Percentiles rank a stretch among this genome's conserved stretches.
phyloP scores from a whole-genome alignment of 192 early-diverging fungal species.

The Borealophlyctis nickersoniae region DNA sequence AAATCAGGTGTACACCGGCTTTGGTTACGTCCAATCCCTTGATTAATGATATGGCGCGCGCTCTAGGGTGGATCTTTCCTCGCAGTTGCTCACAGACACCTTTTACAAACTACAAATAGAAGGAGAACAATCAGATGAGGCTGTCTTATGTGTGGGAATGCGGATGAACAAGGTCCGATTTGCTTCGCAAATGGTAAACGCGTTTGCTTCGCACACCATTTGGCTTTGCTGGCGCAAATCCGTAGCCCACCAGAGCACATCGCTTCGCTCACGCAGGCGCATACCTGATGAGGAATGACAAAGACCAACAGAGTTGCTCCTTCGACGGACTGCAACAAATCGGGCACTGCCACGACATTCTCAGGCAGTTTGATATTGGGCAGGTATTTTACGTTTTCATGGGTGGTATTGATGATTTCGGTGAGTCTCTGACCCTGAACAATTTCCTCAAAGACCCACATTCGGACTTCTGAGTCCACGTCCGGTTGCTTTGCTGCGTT shows the following conservation, averaged over 20 bases:
- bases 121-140: not conserved
- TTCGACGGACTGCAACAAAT: slow-evolving; percentile 71
- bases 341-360: slow-evolving; percentile 83
- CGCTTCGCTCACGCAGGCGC: not conserved
- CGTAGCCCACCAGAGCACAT: not conserved
- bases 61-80: slow-evolving; percentile 64
- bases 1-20: slow-evolving; percentile 72
- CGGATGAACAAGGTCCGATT: not conserved
- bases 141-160: not conserved
- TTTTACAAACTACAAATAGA: slow-evolving; percentile 65
- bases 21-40: slow-evolving; percentile 82
- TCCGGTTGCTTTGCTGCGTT: slow-evolving; percentile 59
- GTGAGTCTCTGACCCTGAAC: slow-evolving; percentile 81
- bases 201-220: too few species aligned
- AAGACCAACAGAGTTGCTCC: slow-evolving; percentile 91
- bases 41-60: slow-evolving; percentile 92
- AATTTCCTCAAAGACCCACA: slow-evolving; percentile 97
- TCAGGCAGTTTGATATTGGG: slow-evolving; percentile 80
- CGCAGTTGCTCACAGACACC: slow-evolving; percentile 78
- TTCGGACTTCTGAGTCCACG: slow-evolving; percentile 69
- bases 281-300: slow-evolving; percentile 83
- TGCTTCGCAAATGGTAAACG: not conserved
- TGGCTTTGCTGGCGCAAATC: not conserved
- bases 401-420: slow-evolving; percentile 89
- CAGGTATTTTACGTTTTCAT: slow-evolving; percentile 81